Evolutionary conservation across 2,329 filamentous ascomycete genomes (phyloP), one percentile per base, ranked within the genome.

Genomic region (Neofusicoccum parvum): DNA sequence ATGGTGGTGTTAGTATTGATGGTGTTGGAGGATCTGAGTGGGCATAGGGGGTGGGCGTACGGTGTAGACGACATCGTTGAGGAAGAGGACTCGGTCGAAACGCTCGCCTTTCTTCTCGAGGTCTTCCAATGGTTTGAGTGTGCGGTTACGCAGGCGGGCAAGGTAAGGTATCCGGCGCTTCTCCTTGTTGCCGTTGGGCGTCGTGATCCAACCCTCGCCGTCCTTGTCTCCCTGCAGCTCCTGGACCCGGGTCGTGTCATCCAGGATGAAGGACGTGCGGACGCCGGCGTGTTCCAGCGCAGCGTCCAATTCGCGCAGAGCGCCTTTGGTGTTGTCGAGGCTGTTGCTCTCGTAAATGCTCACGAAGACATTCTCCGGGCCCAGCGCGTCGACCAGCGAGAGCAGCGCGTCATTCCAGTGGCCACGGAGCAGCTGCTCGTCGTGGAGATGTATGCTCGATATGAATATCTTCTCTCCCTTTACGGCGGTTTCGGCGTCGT

Each of bases 81-180:
- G 73, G 70, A 88, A 89, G 23, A 90, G 73, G 17, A 90, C 79
- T 70, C 82, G 85, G 69, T 88, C 86, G 71, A 88, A 88, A 15
- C 66, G 62, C 56, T 70, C 74, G 3, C 86, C 87, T 62, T 83
- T 74, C 20, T 78, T 75, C 10, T 79, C 74, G 50, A 89, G 72
- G 17, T 83, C 80, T 34, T 82, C 72, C 68, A 92, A 72, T 9
- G 88, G 87, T 67, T 84, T 75, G 69, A 92, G 76, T n/a, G 85
- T 86, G 68, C 79, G 75, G 74, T 93, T 92, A 46, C 90, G 83
- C 65, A 90, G 71, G 32, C 78, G 81, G 1, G 90, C 84, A 20
- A 92, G 79, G 72, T 89, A 92, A 1, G 89, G 89, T 67, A 92
- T 92, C 20, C 90, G 81, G 56, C 90, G 80, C 67, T 89, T 73